A percentile compares a stretch with the other conserved stretches of the same genome.
phyloP scores from a whole-genome alignment of 495 filamentous ascomycete species.

The Chaetomium tenue region DNA sequence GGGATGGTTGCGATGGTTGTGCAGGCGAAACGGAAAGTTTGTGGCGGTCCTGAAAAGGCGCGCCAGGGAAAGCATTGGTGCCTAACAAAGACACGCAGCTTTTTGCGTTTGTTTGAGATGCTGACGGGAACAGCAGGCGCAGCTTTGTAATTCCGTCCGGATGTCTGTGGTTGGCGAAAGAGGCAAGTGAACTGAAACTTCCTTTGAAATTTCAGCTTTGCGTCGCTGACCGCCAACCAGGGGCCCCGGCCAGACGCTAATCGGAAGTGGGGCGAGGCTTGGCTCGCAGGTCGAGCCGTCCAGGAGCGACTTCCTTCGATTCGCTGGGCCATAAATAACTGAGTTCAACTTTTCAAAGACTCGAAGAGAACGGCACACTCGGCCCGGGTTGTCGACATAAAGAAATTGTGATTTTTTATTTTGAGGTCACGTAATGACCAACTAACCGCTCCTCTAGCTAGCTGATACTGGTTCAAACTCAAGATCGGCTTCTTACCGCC shows the following conservation, averaged over 20 bases:
- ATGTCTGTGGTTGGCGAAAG: neutral
- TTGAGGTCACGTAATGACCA: too few species aligned
- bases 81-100: neutral
- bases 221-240: neutral
- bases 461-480: too few species aligned
- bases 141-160: neutral
- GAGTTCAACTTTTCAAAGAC: neutral
- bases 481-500: too few species aligned
- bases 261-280: constrained; percentile 7
- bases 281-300: constrained; percentile 8
- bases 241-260: neutral
- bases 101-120: neutral
- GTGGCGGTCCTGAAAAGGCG: constrained; percentile 7
- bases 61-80: constrained; percentile 4
- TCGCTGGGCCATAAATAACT: neutral
- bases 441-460: too few species aligned
- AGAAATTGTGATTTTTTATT: too few species aligned
- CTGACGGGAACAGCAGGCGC: neutral
- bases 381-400: too few species aligned
- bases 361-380: too few species aligned
- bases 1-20: constrained; percentile 2
- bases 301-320: neutral
- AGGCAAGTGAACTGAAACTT: constrained; percentile 13
- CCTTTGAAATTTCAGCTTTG: constrained; percentile 7
- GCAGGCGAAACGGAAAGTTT: neutral